These are phyloP conservation scores for Coniochaeta sp. DNA, from an alignment of 2,329 filamentous ascomycete genomes.

Conservation along the genomic window DNA sequence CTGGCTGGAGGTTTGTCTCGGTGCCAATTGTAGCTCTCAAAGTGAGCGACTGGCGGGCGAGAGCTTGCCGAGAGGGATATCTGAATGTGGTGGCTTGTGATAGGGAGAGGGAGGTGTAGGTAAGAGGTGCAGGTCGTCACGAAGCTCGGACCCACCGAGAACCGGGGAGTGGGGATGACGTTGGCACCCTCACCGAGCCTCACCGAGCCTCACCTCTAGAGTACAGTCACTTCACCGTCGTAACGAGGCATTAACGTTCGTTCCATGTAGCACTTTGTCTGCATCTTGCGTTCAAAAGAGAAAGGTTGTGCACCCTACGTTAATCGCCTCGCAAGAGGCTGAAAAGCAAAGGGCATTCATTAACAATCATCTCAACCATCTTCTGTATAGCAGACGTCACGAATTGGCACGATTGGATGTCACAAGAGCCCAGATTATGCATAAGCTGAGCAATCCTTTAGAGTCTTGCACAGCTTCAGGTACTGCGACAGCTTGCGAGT, in stretches of 20 bases:
- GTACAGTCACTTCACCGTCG: too few species aligned
- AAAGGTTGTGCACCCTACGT: too few species aligned
- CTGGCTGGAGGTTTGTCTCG: background rate
- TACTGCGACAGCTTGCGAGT: background rate
- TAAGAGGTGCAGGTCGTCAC: background rate
- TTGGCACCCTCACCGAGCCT: background rate
- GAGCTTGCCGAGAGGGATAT: background rate
- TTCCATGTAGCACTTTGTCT: too few species aligned
- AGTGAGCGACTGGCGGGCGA: background rate
- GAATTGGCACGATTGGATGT: too few species aligned
- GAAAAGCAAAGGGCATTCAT: too few species aligned
- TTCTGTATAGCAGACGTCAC: too few species aligned
- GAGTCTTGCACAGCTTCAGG: background rate
- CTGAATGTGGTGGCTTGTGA: background rate
- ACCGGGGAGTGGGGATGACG: background rate
- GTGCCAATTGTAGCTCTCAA: background rate
- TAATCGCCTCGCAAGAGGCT: too few species aligned
- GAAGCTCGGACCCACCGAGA: background rate
- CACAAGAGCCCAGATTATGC: too few species aligned
- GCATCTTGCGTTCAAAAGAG: too few species aligned
- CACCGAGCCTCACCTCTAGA: too few species aligned
- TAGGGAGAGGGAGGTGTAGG: background rate
- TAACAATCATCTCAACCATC: too few species aligned
- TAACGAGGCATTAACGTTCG: background rate
- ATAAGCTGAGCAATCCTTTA: too few species aligned